Base-by-base conservation (phyloP, 2,329 filamentous ascomycete species). In the Knoxdaviesia proteae region DNA sequence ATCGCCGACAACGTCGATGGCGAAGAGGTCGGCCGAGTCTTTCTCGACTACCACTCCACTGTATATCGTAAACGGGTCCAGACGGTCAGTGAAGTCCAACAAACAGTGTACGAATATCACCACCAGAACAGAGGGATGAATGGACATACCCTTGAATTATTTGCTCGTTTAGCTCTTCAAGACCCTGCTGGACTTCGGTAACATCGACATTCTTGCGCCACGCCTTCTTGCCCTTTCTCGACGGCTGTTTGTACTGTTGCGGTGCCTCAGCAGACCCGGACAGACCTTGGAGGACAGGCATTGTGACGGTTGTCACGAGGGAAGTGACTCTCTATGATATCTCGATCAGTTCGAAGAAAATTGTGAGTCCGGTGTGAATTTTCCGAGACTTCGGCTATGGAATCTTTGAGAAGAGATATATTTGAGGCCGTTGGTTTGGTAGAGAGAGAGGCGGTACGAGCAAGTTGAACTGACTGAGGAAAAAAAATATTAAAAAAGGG, bases 171-270 rank as follows among this genome's bases (percentile, higher is more conserved):
- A 92, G 65, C 54, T 81, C 71, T 48, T 86, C 79, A 34, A 98
- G 72, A 47, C 90, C 90, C 43, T 80, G 64, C 53, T 88, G 72
- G 31, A 98, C 74, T 48, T 93, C 79, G 32, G 83, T 80, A 47
- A 96, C 74, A 61, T 98, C 84, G 59, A 98, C 84, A 63, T 98
- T 94, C 61, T 96, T 98, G 56, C 90, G 74, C 90, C 90, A 98
- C 33, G 90, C 88, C 65, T 93, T 96, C 63, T 96, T 96, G 53
- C 92, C 90, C 59, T 98, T 98, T 56, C 90, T 73, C 5, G 88
- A 96, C 31, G 86, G 75, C 60, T 98, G 90, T 49, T 74, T 86
- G 61, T 80, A 77, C 50, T 92, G 84, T 48, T 78, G 75, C 7
- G 86, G 87, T 11, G 83, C 80, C 34, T 68, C 61, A 8, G 62